These are phyloP conservation scores for Macadamia integrifolia DNA, from an alignment of 164 flowering plant species.

Conservation along the genomic window DNA sequence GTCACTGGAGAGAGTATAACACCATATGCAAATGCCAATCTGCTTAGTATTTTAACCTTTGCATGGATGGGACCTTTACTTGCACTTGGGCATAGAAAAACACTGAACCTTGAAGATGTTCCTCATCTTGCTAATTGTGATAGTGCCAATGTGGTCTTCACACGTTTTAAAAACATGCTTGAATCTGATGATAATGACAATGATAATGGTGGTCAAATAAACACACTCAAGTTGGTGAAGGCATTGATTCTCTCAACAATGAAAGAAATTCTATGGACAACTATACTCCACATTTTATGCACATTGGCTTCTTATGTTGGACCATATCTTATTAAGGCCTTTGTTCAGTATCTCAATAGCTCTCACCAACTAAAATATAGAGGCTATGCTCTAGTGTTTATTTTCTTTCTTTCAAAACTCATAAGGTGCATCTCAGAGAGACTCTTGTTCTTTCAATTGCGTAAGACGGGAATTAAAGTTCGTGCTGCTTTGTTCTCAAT, in stretches of 20 bases:
- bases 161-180: no score
- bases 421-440: no score
- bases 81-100: no score
- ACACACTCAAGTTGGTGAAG: not conserved
- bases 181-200: no score
- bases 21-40: slow-evolving; percentile 43
- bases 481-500: slow-evolving; percentile 26
- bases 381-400: no score
- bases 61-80: no score
- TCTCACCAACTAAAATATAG: no score
- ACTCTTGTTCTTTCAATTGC: not conserved
- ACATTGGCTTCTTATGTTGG: no score
- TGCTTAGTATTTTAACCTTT: slow-evolving; percentile 44
- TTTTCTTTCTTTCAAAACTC: no score
- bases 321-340: slow-evolving; percentile 5
- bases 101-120: slow-evolving; percentile 44
- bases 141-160: no score
- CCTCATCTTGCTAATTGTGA: slow-evolving; percentile 46
- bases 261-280: slow-evolving; percentile 18
- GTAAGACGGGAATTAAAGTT: slow-evolving; percentile 21
- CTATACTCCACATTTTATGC: slow-evolving; percentile 21
- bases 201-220: no score
- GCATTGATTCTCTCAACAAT: slow-evolving; percentile 15
- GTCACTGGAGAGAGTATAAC: slow-evolving; percentile 32
- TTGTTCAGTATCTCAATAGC: no score